These are phyloP conservation scores for Monilinia laxa DNA, from an alignment of 2,329 filamentous ascomycete species.

Conservation along the genomic window DNA sequence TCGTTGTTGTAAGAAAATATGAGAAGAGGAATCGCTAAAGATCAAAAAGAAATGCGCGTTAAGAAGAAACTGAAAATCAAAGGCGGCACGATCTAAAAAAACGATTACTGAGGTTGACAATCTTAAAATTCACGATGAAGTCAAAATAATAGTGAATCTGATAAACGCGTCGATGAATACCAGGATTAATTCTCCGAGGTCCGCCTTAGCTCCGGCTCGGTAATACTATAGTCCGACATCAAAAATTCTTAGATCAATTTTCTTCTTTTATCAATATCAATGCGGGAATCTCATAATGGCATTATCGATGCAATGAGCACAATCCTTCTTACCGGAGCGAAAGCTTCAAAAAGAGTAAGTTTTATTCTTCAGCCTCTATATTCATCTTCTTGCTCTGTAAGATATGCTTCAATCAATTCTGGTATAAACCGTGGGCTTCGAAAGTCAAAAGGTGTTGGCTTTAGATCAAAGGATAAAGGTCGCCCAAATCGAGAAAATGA, in stretches of 20 bases:
- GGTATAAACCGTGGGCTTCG: constrained; percentile 69
- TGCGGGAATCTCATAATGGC: constrained; percentile 3
- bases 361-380: constrained; percentile 12
- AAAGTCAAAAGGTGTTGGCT: constrained; percentile 44
- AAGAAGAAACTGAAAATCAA: not conserved
- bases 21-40: not conserved
- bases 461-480: constrained; percentile 32
- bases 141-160: constrained; percentile 4
- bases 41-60: not conserved
- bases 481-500: constrained; percentile 1
- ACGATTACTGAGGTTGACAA: not conserved
- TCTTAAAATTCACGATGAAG: not conserved
- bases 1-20: not conserved
- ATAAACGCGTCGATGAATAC: constrained; percentile 15
- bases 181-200: constrained; percentile 14
- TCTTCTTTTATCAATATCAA: not conserved
- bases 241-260: constrained; percentile 16
- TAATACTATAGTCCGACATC: constrained; percentile 2
- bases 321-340: constrained; percentile 25
- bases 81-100: constrained; percentile 1
- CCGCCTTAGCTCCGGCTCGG: not conserved
- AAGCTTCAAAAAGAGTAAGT: constrained; percentile 24
- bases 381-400: constrained; percentile 30
- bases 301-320: constrained; percentile 32
- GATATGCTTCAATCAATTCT: constrained; percentile 60